Conservation (phyloP, 2,329 filamentous ascomycete species). For the Claviceps sp. region DNA sequence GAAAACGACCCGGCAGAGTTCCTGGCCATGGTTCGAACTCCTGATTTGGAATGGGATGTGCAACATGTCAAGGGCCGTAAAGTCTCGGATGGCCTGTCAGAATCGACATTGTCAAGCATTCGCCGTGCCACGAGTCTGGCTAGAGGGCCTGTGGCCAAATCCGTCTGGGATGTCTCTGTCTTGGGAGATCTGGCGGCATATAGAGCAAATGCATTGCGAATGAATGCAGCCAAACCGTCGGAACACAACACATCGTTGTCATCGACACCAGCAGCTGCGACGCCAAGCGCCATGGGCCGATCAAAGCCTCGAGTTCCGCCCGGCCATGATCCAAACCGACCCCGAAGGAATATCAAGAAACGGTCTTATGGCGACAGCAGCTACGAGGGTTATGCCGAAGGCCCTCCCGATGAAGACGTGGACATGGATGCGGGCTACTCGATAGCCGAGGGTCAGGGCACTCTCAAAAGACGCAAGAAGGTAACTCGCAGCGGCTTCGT, state of each 20-base stretch:
- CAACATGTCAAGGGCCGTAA: conserved; percentile 40
- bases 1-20: conserved; percentile 38
- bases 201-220: conserved; percentile 24
- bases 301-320: conserved; percentile 25
- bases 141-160: conserved; percentile 41
- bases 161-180: conserved; percentile 43
- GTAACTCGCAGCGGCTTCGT: conserved; percentile 19
- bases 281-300: conserved; percentile 20
- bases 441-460: conserved; percentile 57
- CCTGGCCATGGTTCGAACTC: conserved; percentile 33
- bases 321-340: conserved; percentile 37
- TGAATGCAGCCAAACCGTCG: conserved; percentile 32
- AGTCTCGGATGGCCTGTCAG: conserved; percentile 38
- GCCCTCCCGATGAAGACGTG: conserved; percentile 53
- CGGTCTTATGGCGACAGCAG: conserved; percentile 62
- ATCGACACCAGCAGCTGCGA: conserved; percentile 17
- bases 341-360: conserved; percentile 57
- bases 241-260: conserved; percentile 39
- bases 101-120: conserved; percentile 29
- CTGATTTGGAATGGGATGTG: conserved; percentile 44
- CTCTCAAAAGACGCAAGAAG: conserved; percentile 53
- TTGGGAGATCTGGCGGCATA: conserved; percentile 40
- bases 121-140: conserved; percentile 42
- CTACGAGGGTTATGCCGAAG: conserved; percentile 62
- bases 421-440: conserved; percentile 50